These are phyloP conservation scores for Coemansia sp. DNA, from an alignment of 192 early-diverging fungal species.

Conservation along the genomic window DNA sequence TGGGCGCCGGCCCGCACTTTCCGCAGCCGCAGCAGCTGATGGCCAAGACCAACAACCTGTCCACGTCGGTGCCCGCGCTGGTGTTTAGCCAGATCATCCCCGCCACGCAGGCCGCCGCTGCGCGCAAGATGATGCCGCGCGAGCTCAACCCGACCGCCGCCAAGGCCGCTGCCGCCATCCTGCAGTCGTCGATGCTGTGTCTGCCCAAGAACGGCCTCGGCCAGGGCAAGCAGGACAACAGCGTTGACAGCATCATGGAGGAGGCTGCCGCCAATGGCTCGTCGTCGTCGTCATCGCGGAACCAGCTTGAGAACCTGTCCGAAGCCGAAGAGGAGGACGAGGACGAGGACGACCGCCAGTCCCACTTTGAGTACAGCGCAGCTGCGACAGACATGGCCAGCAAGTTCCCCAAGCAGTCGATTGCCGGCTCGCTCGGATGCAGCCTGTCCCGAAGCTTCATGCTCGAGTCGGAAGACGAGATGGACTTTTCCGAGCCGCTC, in stretches of 20 bases:
- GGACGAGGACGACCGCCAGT: neutral
- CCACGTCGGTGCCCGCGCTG: conserved; percentile 49
- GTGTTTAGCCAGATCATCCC: conserved; percentile 56
- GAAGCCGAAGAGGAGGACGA: conserved; percentile 40
- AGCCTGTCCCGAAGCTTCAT: conserved; percentile 21
- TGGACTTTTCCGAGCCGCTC: conserved; percentile 42
- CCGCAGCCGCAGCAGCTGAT: neutral
- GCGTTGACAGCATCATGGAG: conserved; percentile 1
- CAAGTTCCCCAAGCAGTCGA: conserved; percentile 42
- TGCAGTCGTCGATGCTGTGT: conserved; percentile 51
- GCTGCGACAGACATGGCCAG: conserved; percentile 25
- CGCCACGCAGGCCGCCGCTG: conserved; percentile 50
- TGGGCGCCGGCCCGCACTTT: neutral
- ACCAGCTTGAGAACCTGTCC: conserved; percentile 37
- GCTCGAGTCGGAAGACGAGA: conserved; percentile 37
- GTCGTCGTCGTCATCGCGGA: conserved; percentile 25
- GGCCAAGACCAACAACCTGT: conserved; percentile 33
- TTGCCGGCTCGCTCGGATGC: conserved; percentile 34
- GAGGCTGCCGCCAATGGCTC: conserved; percentile 1
- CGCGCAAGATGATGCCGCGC: conserved; percentile 56
- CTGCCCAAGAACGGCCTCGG: conserved; percentile 51
- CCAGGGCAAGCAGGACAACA: conserved; percentile 45
- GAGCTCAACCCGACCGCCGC: conserved; percentile 47
- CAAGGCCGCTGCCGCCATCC: conserved; percentile 47
- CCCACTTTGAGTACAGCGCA: conserved; percentile 14